Conservation (phyloP, 495 filamentous ascomycete species). For the Daldinia grandis region DNA sequence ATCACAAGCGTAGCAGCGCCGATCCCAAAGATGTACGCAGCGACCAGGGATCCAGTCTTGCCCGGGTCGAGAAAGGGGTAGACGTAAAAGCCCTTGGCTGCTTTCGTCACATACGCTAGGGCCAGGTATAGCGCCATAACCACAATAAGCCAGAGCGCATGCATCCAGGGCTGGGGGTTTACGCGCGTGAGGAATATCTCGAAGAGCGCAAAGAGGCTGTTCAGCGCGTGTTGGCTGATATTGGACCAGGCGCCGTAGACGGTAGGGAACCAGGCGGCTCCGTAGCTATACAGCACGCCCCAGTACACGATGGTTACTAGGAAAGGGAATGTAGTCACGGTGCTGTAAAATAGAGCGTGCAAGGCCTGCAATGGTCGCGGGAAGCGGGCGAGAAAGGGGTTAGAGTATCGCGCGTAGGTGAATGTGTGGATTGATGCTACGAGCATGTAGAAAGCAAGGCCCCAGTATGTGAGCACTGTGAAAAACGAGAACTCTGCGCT, state of each 20-base stretch:
- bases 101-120: slow-evolving; percentile 76
- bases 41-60: slow-evolving; percentile 52
- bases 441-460: slow-evolving; percentile 78
- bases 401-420: slow-evolving; percentile 63
- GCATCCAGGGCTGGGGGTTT: slow-evolving; percentile 63
- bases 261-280: slow-evolving; percentile 58
- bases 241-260: slow-evolving; percentile 71
- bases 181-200: slow-evolving; percentile 75
- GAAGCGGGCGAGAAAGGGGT: slow-evolving; percentile 67
- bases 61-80: slow-evolving; percentile 77
- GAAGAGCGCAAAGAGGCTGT: slow-evolving; percentile 73
- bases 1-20: slow-evolving; percentile 68
- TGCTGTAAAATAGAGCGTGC: slow-evolving; percentile 72
- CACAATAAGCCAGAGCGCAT: slow-evolving; percentile 65
- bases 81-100: slow-evolving; percentile 74
- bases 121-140: slow-evolving; percentile 74
- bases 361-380: slow-evolving; percentile 68
- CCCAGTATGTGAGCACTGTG: slow-evolving; percentile 81
- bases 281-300: slow-evolving; percentile 60
- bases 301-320: slow-evolving; percentile 73
- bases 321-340: slow-evolving; percentile 73
- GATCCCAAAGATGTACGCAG: slow-evolving; percentile 70
- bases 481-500: slow-evolving; percentile 77
- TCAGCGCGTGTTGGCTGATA: slow-evolving; percentile 77
- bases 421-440: slow-evolving; percentile 70